Evolutionary conservation across 2,329 filamentous ascomycete genomes (phyloP), one percentile per base, ranked within the genome.

Genomic region (Acrocalymma vagum): DNA sequence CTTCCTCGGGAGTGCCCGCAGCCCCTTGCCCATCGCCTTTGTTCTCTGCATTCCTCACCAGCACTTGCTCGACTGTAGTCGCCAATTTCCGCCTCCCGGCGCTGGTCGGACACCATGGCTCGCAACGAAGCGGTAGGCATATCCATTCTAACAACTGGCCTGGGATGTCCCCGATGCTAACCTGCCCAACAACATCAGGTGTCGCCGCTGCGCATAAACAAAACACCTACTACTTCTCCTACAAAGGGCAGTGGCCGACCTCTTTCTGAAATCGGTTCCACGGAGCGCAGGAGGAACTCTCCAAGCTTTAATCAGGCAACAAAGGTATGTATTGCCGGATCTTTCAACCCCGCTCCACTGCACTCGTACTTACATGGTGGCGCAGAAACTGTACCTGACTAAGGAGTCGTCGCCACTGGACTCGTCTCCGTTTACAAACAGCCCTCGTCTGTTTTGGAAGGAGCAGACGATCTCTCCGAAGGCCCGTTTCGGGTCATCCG

Each of bases 401-500:
- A 84, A 80, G 62, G 88, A 93, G 66, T 88, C 87, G 9, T 93
- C 90, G 41, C 88, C 88, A 60, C 91, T 91, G 77, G 89, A 94
- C 71, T 86, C 88, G 20, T 95, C 92, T 16, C 90, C 91, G 17
- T 80, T 76, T 51, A 74, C 80, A 48, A 79, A 85, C 30, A 95
- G 92, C 29, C 90, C 92, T 37, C 88, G 89, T 53, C 77, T 90
- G 42, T 96, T 96, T 75, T 97, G 94, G 94, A 90, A 95, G 64
- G 81, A 80, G 57, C 81, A 84, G 58, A 83, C 85, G 75, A 55
- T 77, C 69, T 87, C 83, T 60, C 84, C 81, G 55, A 67, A 63
- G 51, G 83, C 76, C 69, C 80, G 78, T 60, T 82, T 81, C 51
- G 80, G 78, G 48, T 38, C 48, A 18, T 72, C 74, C 3, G 92